These are phyloP conservation scores for Vitis riparia DNA, from an alignment of 164 flowering plant genomes.

Conservation along the genomic window DNA sequence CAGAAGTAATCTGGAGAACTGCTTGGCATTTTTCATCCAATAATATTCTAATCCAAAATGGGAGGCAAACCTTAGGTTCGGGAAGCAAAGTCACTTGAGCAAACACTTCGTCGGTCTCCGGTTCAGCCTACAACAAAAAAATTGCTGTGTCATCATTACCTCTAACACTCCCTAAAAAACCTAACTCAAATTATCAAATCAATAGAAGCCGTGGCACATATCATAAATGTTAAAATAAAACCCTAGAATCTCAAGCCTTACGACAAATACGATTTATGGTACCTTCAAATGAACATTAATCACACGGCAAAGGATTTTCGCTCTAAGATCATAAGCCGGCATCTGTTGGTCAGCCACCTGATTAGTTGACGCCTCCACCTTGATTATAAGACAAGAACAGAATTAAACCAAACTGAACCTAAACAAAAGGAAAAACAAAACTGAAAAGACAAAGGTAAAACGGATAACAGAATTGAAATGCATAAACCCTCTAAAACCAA, in stretches of 20 bases:
- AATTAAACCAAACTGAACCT: too few relatives aligned
- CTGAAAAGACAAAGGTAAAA: too few relatives aligned
- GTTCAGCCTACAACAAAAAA: conserved; percentile 55
- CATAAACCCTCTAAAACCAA: too few relatives aligned
- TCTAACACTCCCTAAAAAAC: too few relatives aligned
- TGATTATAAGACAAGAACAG: too few relatives aligned
- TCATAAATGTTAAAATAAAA: conserved; percentile 8
- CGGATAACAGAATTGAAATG: too few relatives aligned
- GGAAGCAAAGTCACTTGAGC: conserved; percentile 80
- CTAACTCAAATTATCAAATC: too few relatives aligned
- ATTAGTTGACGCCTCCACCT: conserved; percentile 10
- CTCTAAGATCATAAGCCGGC: conserved; percentile 10
- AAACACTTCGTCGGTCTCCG: conserved; percentile 86
- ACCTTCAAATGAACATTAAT: conserved; percentile 7
- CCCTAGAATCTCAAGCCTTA: neutral
- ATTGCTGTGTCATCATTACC: too few relatives aligned
- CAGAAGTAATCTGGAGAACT: too few relatives aligned
- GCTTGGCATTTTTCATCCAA: too few relatives aligned
- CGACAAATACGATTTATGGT: neutral
- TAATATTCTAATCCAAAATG: conserved; percentile 10
- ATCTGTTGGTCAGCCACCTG: conserved; percentile 7
- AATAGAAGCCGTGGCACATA: too few relatives aligned
- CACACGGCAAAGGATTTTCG: conserved; percentile 10
- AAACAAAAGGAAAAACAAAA: too few relatives aligned
- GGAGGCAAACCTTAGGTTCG: conserved; percentile 27